Conservation (phyloP, 331 rosid genomes). For the Malus hybrid region DNA sequence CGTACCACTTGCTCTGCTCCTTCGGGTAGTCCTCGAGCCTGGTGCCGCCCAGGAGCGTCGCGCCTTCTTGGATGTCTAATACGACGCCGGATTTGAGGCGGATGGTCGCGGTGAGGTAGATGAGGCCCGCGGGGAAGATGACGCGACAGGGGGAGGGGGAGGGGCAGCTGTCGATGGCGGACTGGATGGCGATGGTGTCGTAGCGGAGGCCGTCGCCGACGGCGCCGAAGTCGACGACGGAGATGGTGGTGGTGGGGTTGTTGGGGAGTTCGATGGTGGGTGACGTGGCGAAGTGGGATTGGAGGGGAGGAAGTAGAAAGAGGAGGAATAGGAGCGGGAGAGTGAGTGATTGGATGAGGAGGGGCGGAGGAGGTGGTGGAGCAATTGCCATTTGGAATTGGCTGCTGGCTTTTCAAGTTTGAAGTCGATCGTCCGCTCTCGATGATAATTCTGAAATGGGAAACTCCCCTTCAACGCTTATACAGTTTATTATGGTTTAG, state of each 20-base stretch:
- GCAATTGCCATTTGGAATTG: constrained; percentile 3
- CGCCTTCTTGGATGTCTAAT: constrained; percentile 47
- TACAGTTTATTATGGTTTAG: too few species aligned
- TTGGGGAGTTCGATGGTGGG: neutral
- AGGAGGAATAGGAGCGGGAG: neutral
- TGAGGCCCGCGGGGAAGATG: constrained; percentile 60
- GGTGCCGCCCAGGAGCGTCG: constrained; percentile 62
- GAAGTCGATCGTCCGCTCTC: neutral
- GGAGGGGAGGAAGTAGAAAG: constrained; percentile 15
- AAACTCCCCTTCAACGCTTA: neutral
- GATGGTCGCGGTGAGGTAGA: constrained; percentile 70
- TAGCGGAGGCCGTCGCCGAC: constrained; percentile 60
- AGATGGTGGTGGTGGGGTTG: constrained; percentile 15
- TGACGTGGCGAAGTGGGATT: constrained; percentile 31
- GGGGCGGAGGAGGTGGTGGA: neutral
- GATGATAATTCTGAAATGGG: neutral
- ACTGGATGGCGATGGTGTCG: constrained; percentile 75
- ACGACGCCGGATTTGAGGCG: constrained; percentile 72
- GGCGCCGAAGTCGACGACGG: constrained; percentile 74
- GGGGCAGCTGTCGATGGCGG: constrained; percentile 71
- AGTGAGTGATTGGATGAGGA: neutral
- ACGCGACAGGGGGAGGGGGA: constrained; percentile 36
- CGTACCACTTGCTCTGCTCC: constrained; percentile 68
- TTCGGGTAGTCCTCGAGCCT: constrained; percentile 56
- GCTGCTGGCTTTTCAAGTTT: neutral